Conservation (phyloP, 306 rosid species). For the Quercus glauca region DNA sequence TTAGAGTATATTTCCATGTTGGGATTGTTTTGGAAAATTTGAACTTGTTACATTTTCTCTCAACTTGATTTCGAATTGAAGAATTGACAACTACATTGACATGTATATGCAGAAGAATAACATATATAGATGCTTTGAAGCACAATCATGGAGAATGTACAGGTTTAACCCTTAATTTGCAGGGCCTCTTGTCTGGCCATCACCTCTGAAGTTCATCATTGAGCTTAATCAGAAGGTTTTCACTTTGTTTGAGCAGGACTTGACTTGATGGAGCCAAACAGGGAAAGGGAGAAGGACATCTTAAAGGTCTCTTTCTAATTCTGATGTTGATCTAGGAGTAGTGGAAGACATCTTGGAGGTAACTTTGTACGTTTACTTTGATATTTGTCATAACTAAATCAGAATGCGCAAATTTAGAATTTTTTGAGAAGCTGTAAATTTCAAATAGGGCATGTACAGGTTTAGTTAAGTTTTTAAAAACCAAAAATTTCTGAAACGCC, state of each 20-base stretch:
- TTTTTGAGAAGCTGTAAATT: too few relatives aligned
- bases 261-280: constrained; percentile 66
- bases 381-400: not conserved
- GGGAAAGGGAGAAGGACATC: constrained; percentile 78
- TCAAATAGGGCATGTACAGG: too few relatives aligned
- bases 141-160: constrained; percentile 74
- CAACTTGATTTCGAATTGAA: not conserved
- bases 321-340: constrained; percentile 48
- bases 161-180: constrained; percentile 82
- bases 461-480: too few relatives aligned
- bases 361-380: constrained; percentile 6
- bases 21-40: not conserved
- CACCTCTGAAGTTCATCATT: constrained; percentile 82
- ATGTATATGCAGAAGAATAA: constrained; percentile 66
- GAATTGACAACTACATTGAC: constrained; percentile 2
- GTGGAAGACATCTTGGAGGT: constrained; percentile 81
- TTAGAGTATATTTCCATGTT: not conserved
- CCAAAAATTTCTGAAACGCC: too few relatives aligned
- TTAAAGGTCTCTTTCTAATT: constrained; percentile 61
- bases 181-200: constrained; percentile 96
- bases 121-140: constrained; percentile 77
- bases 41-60: not conserved
- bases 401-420: not conserved
- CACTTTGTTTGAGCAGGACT: constrained; percentile 69
- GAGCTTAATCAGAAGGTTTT: constrained; percentile 88